Evolutionary conservation across 2,329 filamentous ascomycete species (phyloP).

Genomic region (Aurifilum marmelostoma): DNA sequence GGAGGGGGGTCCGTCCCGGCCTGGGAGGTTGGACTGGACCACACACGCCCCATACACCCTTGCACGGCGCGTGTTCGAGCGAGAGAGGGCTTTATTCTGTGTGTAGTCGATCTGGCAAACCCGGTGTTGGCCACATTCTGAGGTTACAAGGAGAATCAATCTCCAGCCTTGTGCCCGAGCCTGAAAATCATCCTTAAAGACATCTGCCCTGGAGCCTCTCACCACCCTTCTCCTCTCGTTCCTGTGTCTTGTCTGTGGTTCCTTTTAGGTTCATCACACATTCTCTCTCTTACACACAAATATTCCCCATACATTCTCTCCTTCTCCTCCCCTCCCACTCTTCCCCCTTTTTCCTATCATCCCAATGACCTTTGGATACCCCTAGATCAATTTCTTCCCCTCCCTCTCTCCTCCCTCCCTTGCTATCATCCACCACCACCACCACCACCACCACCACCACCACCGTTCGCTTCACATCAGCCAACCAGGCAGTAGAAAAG

Average conservation of each 20-base stretch:
- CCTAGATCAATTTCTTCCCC: conserved; percentile 16
- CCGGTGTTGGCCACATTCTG: conserved; percentile 4
- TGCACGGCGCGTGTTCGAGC: neutral
- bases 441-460: neutral
- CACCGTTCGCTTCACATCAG: neutral
- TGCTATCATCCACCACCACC: neutral
- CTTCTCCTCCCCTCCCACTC: neutral
- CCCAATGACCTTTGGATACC: conserved; percentile 16
- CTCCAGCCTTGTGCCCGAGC: conserved; percentile 5
- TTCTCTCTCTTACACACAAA: neutral
- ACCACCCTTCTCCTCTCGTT: neutral
- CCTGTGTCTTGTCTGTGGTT: neutral
- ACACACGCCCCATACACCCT: neutral
- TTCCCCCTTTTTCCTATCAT: neutral
- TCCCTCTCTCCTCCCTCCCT: neutral
- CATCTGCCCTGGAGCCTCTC: conserved; percentile 12
- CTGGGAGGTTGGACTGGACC: neutral
- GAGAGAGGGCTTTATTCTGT: neutral
- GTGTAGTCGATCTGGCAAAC: neutral
- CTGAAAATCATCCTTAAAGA: conserved; percentile 20
- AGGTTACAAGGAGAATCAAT: neutral
- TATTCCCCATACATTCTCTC: neutral
- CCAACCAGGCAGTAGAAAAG: neutral
- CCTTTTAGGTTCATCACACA: conserved; percentile 12
- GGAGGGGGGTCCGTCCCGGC: no score